These are phyloP conservation scores for Magnolia changhungtana DNA, from an alignment of 164 flowering plant species.

Conservation along the genomic window DNA sequence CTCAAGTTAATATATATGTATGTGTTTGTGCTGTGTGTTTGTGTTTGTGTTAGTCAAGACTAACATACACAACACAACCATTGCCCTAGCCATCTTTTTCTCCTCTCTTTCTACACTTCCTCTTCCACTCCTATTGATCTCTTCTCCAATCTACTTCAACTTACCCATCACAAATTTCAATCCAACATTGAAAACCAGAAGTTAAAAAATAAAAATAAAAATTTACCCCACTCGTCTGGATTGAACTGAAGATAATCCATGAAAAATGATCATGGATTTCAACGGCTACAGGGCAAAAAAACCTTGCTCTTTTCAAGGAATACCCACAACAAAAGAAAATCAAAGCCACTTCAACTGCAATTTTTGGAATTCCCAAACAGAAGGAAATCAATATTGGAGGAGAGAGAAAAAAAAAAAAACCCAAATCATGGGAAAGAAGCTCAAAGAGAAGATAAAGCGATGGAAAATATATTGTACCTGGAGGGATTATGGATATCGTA, in stretches of 20 bases:
- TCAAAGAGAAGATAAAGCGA: neutral
- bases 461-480: neutral
- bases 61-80: no score
- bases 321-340: neutral
- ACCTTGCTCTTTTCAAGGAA: conserved; percentile 34
- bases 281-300: conserved; percentile 40
- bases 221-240: conserved; percentile 74
- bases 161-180: no score
- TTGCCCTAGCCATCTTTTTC: no score
- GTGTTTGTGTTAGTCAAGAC: no score
- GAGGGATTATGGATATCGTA: neutral
- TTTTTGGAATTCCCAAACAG: neutral
- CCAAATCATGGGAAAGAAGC: neutral
- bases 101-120: no score
- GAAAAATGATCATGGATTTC: conserved; percentile 62
- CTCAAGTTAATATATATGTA: no score
- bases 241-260: conserved; percentile 58
- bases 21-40: no score
- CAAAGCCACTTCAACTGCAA: neutral
- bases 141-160: no score
- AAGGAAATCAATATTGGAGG: neutral
- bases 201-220: neutral
- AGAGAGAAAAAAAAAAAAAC: neutral
- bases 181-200: no score
- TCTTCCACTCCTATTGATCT: no score